Conservation (phyloP, 164 flowering plant species). For the Nymphaea colorata region DNA sequence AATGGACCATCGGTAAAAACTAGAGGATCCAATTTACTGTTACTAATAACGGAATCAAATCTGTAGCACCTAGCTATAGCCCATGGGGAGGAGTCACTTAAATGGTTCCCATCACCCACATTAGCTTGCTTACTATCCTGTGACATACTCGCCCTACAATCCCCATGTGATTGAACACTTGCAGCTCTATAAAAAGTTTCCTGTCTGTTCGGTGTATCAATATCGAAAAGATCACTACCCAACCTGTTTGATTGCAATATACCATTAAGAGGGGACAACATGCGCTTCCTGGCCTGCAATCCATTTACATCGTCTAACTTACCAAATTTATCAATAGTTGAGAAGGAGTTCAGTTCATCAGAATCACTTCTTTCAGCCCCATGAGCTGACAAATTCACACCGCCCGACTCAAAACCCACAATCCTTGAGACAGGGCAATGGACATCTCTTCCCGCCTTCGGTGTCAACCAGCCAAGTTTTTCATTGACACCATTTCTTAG, state of each 20-base stretch:
- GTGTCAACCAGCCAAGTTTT: conserved; percentile 14
- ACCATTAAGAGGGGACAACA: conserved; percentile 55
- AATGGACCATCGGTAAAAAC: conserved; percentile 66
- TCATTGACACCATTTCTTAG: conserved; percentile 22
- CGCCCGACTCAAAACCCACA: conserved; percentile 52
- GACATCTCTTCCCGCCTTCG: conserved; percentile 21
- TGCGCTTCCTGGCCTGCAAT: conserved; percentile 47
- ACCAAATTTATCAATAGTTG: conserved; percentile 6
- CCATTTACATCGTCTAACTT: conserved; percentile 28
- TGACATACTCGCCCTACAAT: conserved; percentile 4
- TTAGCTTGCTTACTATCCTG: conserved; percentile 57
- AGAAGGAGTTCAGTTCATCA: conserved; percentile 11
- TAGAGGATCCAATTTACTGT: conserved; percentile 13
- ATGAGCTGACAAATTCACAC: conserved; percentile 13
- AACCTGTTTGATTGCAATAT: conserved; percentile 30
- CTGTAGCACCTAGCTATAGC: conserved; percentile 24
- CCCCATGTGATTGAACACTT: background rate
- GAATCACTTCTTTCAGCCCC: conserved; percentile 11
- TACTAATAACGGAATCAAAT: conserved; percentile 12
- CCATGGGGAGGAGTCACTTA: conserved; percentile 13
- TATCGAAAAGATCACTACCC: conserved; percentile 38
- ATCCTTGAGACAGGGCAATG: conserved; percentile 52
- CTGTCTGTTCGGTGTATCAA: conserved; percentile 10
- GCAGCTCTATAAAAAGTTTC: background rate
- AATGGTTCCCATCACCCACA: conserved; percentile 19